Evolutionary conservation across 1,139 yeast species (phyloP).

Genomic region (Suhomyces guaymorum): DNA sequence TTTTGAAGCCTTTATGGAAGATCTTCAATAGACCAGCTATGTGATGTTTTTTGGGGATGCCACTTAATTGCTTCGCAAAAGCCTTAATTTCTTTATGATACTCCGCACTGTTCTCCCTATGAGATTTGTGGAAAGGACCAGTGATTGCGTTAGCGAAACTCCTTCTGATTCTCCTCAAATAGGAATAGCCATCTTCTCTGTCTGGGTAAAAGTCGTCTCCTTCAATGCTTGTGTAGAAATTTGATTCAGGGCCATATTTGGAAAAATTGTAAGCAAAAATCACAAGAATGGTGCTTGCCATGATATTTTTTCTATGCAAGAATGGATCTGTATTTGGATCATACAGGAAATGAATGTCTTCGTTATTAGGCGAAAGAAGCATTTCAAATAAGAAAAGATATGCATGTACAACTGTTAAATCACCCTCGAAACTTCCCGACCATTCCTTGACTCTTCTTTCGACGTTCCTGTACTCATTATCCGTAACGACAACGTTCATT

Average conservation of each 20-base stretch:
- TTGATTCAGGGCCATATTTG: conserved; percentile 56
- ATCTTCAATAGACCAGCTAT: conserved; percentile 55
- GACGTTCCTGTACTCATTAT: conserved; percentile 14
- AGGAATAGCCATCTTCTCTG: conserved; percentile 41
- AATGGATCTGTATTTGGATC: conserved; percentile 55
- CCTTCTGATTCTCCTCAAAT: conserved; percentile 35
- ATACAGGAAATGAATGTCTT: conserved; percentile 33
- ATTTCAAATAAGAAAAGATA: conserved; percentile 18
- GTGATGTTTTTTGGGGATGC: conserved; percentile 41
- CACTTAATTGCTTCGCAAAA: conserved; percentile 8
- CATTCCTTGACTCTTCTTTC: conserved; percentile 14
- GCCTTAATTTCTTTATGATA: conserved; percentile 9
- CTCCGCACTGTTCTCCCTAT: conserved; percentile 6
- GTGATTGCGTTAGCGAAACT: conserved; percentile 29
- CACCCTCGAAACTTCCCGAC: conserved; percentile 13
- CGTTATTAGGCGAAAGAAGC: conserved; percentile 20
- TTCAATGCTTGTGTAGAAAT: conserved; percentile 21
- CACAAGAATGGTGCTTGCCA: conserved; percentile 53
- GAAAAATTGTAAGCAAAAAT: conserved; percentile 60
- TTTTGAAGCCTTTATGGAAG: conserved; percentile 24
- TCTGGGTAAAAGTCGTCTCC: conserved; percentile 22
- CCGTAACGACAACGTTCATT: conserved; percentile 17
- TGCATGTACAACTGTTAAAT: conserved; percentile 16
- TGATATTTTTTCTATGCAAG: conserved; percentile 55
- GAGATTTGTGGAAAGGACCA: conserved; percentile 23